Conservation (phyloP, 202 grass and related monocot genomes). For the Panicum virgatum region DNA sequence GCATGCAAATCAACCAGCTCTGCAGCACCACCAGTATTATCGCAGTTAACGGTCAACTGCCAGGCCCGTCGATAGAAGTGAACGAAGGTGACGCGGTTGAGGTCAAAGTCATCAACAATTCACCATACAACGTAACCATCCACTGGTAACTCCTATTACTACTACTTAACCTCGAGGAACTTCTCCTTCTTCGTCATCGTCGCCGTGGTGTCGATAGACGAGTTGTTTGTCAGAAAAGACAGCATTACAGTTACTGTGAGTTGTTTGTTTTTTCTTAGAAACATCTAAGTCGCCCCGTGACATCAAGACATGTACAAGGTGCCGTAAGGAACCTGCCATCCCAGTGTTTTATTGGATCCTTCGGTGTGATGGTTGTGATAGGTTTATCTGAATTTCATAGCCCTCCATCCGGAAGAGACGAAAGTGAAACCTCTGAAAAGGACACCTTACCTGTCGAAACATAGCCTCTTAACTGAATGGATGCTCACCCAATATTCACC, state of each 20-base stretch:
- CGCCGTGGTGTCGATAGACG: too few species aligned
- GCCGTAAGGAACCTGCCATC: conserved; percentile 18
- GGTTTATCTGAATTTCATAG: conserved; percentile 15
- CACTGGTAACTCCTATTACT: conserved; percentile 64
- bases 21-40: conserved; percentile 67
- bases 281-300: conserved; percentile 18
- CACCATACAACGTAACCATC: conserved; percentile 76
- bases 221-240: not conserved
- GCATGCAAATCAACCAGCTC: conserved; percentile 51
- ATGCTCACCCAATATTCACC: not conserved
- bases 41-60: conserved; percentile 71
- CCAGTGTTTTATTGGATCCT: conserved; percentile 1
- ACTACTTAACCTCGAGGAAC: not conserved
- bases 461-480: not conserved
- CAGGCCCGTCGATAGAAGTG: conserved; percentile 74
- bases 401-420: not conserved
- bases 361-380: conserved; percentile 16
- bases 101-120: conserved; percentile 66
- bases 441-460: conserved; percentile 46
- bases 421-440: conserved; percentile 39
- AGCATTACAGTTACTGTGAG: not conserved
- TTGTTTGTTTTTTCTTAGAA: not conserved
- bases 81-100: conserved; percentile 66
- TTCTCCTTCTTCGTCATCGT: not conserved
- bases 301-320: conserved; percentile 16